Evolutionary conservation across 2,329 filamentous ascomycete genomes (phyloP).

Genomic region (Diaporthe australafricana): DNA sequence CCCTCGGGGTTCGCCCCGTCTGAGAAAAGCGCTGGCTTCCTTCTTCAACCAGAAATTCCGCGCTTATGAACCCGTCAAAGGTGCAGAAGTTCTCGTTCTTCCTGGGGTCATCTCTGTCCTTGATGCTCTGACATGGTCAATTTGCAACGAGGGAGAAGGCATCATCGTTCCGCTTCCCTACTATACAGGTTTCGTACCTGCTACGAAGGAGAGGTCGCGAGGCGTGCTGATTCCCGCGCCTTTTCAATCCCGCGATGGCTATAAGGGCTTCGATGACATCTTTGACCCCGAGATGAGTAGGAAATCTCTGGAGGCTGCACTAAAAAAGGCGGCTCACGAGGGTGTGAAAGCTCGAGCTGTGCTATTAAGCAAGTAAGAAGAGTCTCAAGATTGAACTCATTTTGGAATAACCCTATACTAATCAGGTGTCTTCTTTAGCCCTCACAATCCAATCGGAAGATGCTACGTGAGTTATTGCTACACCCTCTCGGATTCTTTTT

Average conservation of each 20-base stretch:
- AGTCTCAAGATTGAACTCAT: not conserved
- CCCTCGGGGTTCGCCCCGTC: conserved; percentile 43
- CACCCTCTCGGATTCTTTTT: not conserved
- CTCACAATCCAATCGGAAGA: conserved; percentile 48
- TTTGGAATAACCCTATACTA: not conserved
- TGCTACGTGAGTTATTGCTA: conserved; percentile 43
- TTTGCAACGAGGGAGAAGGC: conserved; percentile 46
- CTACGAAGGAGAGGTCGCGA: conserved; percentile 39
- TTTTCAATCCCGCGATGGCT: conserved; percentile 39
- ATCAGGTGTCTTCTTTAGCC: conserved; percentile 37
- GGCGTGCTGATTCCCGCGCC: conserved; percentile 37
- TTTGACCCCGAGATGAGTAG: conserved; percentile 39
- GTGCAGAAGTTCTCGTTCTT: conserved; percentile 43
- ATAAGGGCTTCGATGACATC: conserved; percentile 39
- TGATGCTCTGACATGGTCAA: conserved; percentile 42
- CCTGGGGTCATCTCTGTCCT: conserved; percentile 43
- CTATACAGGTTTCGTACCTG: conserved; percentile 44
- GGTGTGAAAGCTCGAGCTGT: conserved; percentile 35
- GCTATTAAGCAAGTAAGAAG: conserved; percentile 36
- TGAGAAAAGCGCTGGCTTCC: conserved; percentile 40
- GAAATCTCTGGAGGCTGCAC: conserved; percentile 37
- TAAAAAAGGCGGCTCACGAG: conserved; percentile 29
- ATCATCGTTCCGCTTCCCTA: conserved; percentile 45
- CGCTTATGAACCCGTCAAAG: conserved; percentile 35
- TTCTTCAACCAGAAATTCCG: conserved; percentile 42